These are phyloP conservation scores for Pythium brassicae DNA, from an alignment of 352 stramenopile genomes.

Conservation along the genomic window DNA sequence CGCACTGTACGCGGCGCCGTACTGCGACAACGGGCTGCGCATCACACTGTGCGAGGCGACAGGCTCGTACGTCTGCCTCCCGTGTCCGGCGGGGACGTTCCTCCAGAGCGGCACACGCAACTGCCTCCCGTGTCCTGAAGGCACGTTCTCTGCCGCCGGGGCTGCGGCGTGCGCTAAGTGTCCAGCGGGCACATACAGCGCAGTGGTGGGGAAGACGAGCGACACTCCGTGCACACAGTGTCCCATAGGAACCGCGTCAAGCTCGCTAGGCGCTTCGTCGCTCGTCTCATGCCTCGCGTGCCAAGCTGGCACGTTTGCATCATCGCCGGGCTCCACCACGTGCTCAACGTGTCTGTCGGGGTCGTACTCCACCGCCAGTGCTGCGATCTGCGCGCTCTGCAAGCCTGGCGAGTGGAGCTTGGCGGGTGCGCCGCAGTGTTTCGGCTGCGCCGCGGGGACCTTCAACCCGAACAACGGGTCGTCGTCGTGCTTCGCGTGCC, in stretches of 20 bases:
- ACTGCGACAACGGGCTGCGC: constrained; percentile 35
- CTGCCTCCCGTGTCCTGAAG: constrained; percentile 37
- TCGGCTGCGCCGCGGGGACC: constrained; percentile 34
- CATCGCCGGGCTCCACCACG: constrained; percentile 9
- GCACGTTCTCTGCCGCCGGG: constrained; percentile 38
- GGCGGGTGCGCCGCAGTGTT: constrained; percentile 25
- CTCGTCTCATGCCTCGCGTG: constrained; percentile 27
- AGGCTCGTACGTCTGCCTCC: constrained; percentile 56
- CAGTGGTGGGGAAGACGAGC: constrained; percentile 30
- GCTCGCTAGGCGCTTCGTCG: constrained; percentile 22
- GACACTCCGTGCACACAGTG: constrained; percentile 37
- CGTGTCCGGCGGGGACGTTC: constrained; percentile 54
- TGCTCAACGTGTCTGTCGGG: constrained; percentile 24
- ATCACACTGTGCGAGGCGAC: constrained; percentile 51
- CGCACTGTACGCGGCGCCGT: constrained; percentile 50
- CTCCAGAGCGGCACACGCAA: constrained; percentile 49
- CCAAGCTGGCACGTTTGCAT: constrained; percentile 24
- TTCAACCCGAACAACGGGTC: constrained; percentile 41
- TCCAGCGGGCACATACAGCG: constrained; percentile 44
- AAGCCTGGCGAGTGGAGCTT: constrained; percentile 38
- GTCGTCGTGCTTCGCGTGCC: constrained; percentile 41
- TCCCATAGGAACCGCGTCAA: constrained; percentile 45
- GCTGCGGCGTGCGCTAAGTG: constrained; percentile 43
- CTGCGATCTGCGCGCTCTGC: constrained; percentile 37
- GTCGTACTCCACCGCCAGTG: constrained; percentile 36